phyloP scores from a whole-genome alignment of 2,329 filamentous ascomycete genomes.

The Penicillium sp. region DNA sequence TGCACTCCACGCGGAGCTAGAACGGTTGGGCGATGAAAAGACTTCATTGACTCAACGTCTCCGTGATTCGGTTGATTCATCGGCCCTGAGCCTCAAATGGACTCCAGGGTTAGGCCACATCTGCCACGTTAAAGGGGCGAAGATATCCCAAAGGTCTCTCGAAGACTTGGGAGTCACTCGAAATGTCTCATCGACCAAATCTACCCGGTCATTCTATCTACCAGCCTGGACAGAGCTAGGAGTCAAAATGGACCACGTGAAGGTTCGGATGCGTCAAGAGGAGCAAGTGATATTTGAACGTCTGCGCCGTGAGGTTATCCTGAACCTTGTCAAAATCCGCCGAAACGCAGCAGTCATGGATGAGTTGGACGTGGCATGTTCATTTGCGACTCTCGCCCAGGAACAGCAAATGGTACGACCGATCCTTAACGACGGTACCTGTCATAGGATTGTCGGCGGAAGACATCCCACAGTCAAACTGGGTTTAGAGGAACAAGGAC shows the following conservation, averaged over 20 bases:
- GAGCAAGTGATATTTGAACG: conserved; percentile 76
- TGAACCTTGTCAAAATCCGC: conserved; percentile 79
- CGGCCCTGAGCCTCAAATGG: conserved; percentile 77
- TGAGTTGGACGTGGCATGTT: conserved; percentile 85
- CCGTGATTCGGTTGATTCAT: conserved; percentile 58
- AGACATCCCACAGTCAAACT: conserved; percentile 90
- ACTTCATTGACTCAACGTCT: conserved; percentile 59
- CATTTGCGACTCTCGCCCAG: conserved; percentile 74
- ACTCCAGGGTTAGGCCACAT: conserved; percentile 84
- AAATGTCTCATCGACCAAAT: conserved; percentile 75
- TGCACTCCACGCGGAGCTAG: conserved; percentile 67
- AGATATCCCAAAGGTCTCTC: conserved; percentile 56
- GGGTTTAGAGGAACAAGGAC: conserved; percentile 73
- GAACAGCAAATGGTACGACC: conserved; percentile 75
- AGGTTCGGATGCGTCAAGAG: conserved; percentile 74
- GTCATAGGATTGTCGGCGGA: conserved; percentile 77
- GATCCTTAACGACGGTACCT: conserved; percentile 60
- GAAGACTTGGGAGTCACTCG: conserved; percentile 46
- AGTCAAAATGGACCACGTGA: conserved; percentile 71
- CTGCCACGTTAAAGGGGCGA: conserved; percentile 78
- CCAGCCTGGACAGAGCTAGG: conserved; percentile 82
- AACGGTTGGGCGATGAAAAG: conserved; percentile 60
- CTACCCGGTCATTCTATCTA: conserved; percentile 79
- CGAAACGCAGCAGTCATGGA: conserved; percentile 89
- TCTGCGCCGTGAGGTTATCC: conserved; percentile 72